Evolutionary conservation across 371 early-diverging fungal genomes (phyloP).

Genomic region (Haplosporangium sp.): DNA sequence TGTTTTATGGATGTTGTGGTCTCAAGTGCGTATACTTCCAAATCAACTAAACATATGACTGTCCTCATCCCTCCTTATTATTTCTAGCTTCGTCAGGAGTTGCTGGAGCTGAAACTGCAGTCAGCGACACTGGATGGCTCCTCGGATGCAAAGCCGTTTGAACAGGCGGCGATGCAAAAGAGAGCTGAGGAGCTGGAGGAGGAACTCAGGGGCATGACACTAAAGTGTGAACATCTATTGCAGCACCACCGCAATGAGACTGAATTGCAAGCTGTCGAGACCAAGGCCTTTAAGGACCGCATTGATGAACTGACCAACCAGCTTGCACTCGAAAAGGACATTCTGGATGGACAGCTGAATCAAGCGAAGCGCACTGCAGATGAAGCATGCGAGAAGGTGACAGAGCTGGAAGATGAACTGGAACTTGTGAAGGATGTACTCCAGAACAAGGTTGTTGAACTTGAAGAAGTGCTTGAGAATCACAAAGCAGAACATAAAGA

Average conservation of each 20-base stretch:
- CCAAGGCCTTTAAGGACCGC: conserved; percentile 39
- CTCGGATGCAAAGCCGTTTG: conserved; percentile 10
- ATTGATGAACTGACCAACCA: conserved; percentile 37
- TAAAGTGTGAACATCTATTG: conserved; percentile 38
- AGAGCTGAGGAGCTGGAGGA: conserved; percentile 34
- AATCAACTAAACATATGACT: too few relatives aligned
- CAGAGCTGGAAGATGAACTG: conserved; percentile 40
- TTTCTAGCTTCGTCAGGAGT: conserved; percentile 43
- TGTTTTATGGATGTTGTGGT: too few relatives aligned
- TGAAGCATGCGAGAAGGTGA: conserved; percentile 26
- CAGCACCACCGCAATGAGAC: conserved; percentile 36
- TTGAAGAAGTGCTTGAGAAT: conserved; percentile 42
- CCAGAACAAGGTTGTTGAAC: conserved; percentile 45
- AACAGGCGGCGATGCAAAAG: conserved; percentile 10
- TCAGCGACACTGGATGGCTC: conserved; percentile 42
- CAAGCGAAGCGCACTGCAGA: conserved; percentile 29
- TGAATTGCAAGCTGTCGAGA: conserved; percentile 21
- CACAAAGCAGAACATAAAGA: conserved; percentile 26
- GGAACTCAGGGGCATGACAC: conserved; percentile 35
- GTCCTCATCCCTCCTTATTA: too few relatives aligned
- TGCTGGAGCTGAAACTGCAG: conserved; percentile 40
- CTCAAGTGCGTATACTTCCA: too few relatives aligned
- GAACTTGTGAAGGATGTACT: conserved; percentile 45
- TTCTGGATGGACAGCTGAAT: conserved; percentile 34
- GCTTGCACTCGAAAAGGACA: conserved; percentile 32